Base-by-base conservation (phyloP, 176 grass and related monocot genomes). In the Neostapfia colusana region DNA sequence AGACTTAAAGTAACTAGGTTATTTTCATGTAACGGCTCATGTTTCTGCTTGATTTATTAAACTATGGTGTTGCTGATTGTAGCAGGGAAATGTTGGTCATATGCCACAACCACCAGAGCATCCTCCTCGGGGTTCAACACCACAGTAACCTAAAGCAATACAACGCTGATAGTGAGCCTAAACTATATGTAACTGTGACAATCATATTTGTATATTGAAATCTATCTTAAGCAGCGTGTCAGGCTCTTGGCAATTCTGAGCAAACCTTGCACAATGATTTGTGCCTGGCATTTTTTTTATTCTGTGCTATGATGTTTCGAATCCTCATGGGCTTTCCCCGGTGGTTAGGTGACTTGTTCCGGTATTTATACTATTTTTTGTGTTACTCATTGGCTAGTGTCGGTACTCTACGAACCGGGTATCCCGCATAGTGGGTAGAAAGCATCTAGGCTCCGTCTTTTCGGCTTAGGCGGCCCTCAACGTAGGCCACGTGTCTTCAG, bases 11-110 rank as follows among this genome's bases (percentile, higher is more conserved):
- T 55, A 15, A 31, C 31, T 31, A 31, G 31, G 31, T 31, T 31
- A 16, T 45, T 45, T 25, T 63, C 31, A 55, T 23, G 53, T 62
- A 46, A 35, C 2, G 14, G 15, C 10, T 17, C 15, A 25, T 7
- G 31, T 70, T 10, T 74, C 14, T 51, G 10, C 36, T 13, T 73
- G 41, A 48, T 43, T 58, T 50, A 63, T 41, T 67, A 8, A 69
- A 40, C 23, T 74, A 20, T 69, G 59, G 40, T 69, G 17, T 69
- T 80, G 54, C 27, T 81, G 35, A 43, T 77, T 79, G 77, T 79
- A 91, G 85, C 85, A 81, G 39, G 93, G 90, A 57, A 97, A 90
- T 61, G 84, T 88, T 27, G 93, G 90, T 20, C 75, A 89, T 43
- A 81, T 85, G 31, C 87, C 87, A 2, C 91, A 77, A 0, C 81